Evolutionary conservation across 495 filamentous ascomycete species (phyloP).

Genomic region (Usnea hakonensis): DNA sequence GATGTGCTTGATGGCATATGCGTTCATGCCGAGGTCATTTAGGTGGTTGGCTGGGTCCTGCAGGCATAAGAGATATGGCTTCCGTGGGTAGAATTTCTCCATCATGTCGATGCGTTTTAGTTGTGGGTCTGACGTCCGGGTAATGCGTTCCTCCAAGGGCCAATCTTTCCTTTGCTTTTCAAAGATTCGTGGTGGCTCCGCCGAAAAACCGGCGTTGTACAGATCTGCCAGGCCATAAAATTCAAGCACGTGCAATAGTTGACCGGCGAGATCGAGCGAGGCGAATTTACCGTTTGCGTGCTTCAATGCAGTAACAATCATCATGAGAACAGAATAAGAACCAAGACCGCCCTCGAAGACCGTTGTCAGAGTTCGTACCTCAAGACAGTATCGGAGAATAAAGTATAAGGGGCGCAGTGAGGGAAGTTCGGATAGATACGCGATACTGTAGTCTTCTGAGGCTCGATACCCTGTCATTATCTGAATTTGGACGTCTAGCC

Average conservation of each 20-base stretch:
- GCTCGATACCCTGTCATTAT: slow-evolving; percentile 20
- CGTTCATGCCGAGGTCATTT: slow-evolving; percentile 47
- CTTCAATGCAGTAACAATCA: slow-evolving; percentile 49
- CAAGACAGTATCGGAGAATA: slow-evolving; percentile 40
- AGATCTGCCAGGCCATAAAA: slow-evolving; percentile 44
- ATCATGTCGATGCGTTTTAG: slow-evolving; percentile 15
- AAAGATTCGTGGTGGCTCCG: slow-evolving; percentile 44
- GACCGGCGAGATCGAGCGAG: slow-evolving; percentile 29
- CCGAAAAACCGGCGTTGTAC: slow-evolving; percentile 39
- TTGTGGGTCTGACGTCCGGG: not conserved
- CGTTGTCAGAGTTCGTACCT: slow-evolving; percentile 41
- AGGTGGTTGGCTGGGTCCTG: slow-evolving; percentile 53
- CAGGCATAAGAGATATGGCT: slow-evolving; percentile 43
- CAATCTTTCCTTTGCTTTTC: slow-evolving; percentile 18
- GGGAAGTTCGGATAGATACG: slow-evolving; percentile 43
- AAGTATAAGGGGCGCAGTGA: slow-evolving; percentile 43
- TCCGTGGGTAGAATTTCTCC: slow-evolving; percentile 13
- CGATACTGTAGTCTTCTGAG: slow-evolving; percentile 35
- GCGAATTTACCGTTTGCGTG: slow-evolving; percentile 14
- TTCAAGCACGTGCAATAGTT: slow-evolving; percentile 44
- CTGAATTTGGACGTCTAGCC: slow-evolving; percentile 40
- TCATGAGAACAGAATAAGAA: slow-evolving; percentile 45
- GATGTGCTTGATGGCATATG: slow-evolving; percentile 37
- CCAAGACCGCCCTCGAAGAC: slow-evolving; percentile 38
- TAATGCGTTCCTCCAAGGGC: not conserved